Conservation (phyloP, 2,329 filamentous ascomycete genomes). For the Furcasterigmium sp. region DNA sequence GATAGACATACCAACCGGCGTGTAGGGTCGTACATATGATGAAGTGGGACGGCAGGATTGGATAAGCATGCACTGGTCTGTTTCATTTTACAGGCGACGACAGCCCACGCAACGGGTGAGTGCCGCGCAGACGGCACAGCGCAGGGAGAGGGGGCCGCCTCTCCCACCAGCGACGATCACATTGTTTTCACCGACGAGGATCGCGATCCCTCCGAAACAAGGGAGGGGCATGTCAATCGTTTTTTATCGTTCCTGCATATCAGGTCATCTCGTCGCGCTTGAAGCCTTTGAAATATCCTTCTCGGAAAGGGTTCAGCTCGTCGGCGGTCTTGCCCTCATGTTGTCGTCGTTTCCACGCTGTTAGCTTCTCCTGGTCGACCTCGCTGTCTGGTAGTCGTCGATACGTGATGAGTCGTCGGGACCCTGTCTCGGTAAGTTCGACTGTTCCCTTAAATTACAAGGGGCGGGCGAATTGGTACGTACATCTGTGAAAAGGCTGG, state of each 20-base stretch:
- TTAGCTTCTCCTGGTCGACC: slow-evolving; percentile 40
- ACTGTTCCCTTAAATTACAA: slow-evolving; percentile 5
- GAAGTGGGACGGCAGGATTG: background rate
- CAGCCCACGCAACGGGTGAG: no score
- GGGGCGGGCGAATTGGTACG: slow-evolving; percentile 14
- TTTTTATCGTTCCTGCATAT: background rate
- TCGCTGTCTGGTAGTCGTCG: slow-evolving; percentile 58
- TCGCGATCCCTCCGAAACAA: background rate
- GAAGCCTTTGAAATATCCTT: slow-evolving; percentile 54
- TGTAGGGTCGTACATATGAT: background rate
- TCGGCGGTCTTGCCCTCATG: slow-evolving; percentile 45
- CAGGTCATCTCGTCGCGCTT: slow-evolving; percentile 22
- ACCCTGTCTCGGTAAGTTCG: no score
- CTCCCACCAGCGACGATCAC: no score
- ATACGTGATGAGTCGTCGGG: slow-evolving; percentile 83
- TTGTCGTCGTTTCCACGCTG: slow-evolving; percentile 19
- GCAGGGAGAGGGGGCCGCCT: no score
- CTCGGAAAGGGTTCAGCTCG: slow-evolving; percentile 56
- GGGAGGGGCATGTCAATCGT: background rate
- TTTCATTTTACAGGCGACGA: background rate
- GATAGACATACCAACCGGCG: slow-evolving; percentile 20
- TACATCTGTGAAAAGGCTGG: slow-evolving; percentile 87
- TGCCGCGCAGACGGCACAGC: no score
- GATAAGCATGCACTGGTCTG: background rate
- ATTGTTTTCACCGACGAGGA: no score